These are phyloP conservation scores for Cutaneotrichosporon spelunceum DNA, from an alignment of 1,284 basidiomycete genomes.

Conservation along the genomic window DNA sequence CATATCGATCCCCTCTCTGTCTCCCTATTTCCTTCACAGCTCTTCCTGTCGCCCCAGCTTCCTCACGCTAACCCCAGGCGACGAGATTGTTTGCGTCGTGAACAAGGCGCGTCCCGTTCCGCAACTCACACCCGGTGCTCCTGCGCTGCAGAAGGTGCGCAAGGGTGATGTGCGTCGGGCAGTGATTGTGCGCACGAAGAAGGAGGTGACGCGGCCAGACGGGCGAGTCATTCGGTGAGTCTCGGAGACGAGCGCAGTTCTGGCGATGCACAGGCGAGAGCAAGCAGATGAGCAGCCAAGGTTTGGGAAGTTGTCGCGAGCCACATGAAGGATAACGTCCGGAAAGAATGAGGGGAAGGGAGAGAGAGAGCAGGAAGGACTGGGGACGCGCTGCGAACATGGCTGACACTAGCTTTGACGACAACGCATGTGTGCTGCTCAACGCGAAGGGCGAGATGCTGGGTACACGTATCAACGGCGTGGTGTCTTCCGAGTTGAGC, in stretches of 20 bases:
- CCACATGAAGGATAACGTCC: background rate
- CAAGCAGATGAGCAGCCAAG: no score
- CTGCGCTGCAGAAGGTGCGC: slow-evolving; percentile 68
- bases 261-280: no score
- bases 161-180: slow-evolving; percentile 91
- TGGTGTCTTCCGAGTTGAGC: slow-evolving; percentile 85
- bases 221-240: slow-evolving; percentile 47
- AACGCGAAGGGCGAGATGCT: slow-evolving; percentile 98
- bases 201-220: slow-evolving; percentile 41
- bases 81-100: slow-evolving; percentile 96
- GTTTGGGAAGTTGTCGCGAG: no score
- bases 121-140: slow-evolving; percentile 26
- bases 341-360: background rate
- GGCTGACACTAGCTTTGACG: slow-evolving; percentile 71
- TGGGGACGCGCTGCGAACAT: background rate
- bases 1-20: no score
- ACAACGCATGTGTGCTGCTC: slow-evolving; percentile 92
- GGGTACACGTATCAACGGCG: slow-evolving; percentile 89
- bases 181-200: slow-evolving; percentile 82
- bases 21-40: no score
- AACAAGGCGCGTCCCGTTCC: slow-evolving; percentile 82
- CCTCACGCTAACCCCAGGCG: slow-evolving; percentile 59
- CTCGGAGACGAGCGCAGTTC: no score
- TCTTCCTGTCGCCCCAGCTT: background rate
- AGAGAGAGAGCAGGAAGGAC: background rate